Percentiles rank a stretch among this genome's conserved stretches.
phyloP scores from a whole-genome alignment of 1,284 basidiomycete species.

The Lentinula novae-zelandiae region DNA sequence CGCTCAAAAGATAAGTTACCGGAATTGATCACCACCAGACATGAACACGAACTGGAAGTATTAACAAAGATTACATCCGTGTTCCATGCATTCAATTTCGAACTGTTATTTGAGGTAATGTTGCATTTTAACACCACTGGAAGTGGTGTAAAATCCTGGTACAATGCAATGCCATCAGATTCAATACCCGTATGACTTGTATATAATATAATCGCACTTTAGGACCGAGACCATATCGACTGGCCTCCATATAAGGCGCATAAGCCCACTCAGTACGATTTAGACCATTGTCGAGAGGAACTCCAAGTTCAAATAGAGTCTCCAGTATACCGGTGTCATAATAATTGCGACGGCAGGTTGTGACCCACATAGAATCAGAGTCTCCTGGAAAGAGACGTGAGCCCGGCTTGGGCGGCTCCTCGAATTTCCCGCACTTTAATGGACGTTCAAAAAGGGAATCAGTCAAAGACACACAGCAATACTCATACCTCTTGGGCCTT shows the following conservation, averaged over 20 bases:
- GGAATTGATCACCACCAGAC: background rate
- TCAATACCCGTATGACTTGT: background rate
- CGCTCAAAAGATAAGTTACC: background rate
- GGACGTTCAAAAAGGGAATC: background rate
- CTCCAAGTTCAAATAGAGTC: constrained; percentile 22
- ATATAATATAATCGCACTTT: constrained; percentile 18
- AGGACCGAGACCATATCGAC: constrained; percentile 20
- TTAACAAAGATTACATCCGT: background rate
- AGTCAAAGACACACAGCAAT: background rate
- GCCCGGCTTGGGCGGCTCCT: background rate
- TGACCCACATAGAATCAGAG: background rate
- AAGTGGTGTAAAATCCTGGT: constrained; percentile 26
- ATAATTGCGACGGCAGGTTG: constrained; percentile 12
- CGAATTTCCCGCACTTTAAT: background rate
- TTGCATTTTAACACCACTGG: constrained; percentile 25
- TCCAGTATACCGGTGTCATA: constrained; percentile 22
- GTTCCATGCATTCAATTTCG: background rate
- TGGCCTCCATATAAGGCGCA: constrained; percentile 23
- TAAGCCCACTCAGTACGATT: constrained; percentile 24
- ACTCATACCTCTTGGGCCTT: constrained; percentile 19
- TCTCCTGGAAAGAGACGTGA: background rate
- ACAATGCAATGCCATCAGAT: background rate
- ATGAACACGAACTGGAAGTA: background rate
- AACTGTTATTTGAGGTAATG: background rate
- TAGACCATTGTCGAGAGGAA: constrained; percentile 8